Percentiles rank a stretch among this genome's conserved stretches.
phyloP scores from a whole-genome alignment of 2,329 filamentous ascomycete species.

The Fusarium decemcellulare region DNA sequence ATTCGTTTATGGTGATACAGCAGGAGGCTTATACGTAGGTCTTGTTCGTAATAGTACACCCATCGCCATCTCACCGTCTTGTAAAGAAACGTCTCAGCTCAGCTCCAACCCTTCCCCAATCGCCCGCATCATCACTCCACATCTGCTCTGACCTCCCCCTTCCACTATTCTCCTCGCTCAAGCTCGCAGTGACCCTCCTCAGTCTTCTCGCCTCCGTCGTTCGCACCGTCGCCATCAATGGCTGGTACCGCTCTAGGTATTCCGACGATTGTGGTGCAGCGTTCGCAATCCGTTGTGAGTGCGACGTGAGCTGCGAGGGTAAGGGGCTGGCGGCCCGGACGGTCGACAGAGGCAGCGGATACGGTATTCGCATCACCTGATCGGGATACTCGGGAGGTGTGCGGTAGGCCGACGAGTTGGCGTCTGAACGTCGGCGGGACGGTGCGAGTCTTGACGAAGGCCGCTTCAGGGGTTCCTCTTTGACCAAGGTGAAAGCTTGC shows the following conservation, averaged over 20 bases:
- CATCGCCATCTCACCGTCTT: conserved; percentile 26
- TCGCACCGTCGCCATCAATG: conserved; percentile 23
- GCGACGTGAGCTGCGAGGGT: conserved; percentile 32
- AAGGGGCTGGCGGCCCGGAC: conserved; percentile 31
- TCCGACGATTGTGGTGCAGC: conserved; percentile 49
- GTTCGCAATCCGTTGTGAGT: conserved; percentile 23
- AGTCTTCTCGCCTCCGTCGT: conserved; percentile 23
- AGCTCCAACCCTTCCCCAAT: conserved; percentile 41
- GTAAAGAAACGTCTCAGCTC: conserved; percentile 45
- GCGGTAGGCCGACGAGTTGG: conserved; percentile 46
- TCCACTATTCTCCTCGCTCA: conserved; percentile 22
- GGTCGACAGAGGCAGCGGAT: conserved; percentile 34
- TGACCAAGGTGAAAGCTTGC: conserved; percentile 45
- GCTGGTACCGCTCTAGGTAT: conserved; percentile 52
- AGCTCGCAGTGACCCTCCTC: conserved; percentile 18
- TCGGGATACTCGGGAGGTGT: conserved; percentile 50
- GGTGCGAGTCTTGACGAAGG: conserved; percentile 54
- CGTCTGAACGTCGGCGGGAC: conserved; percentile 36
- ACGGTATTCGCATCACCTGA: conserved; percentile 26
- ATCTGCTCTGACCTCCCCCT: conserved; percentile 10
- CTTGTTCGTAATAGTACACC: not conserved
- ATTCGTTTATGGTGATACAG: not conserved
- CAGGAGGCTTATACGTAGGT: not conserved
- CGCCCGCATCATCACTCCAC: conserved; percentile 12
- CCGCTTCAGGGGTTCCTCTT: conserved; percentile 56